These are phyloP conservation scores for Primulina eburnea DNA, from an alignment of 257 asterid species.

Conservation along the genomic window DNA sequence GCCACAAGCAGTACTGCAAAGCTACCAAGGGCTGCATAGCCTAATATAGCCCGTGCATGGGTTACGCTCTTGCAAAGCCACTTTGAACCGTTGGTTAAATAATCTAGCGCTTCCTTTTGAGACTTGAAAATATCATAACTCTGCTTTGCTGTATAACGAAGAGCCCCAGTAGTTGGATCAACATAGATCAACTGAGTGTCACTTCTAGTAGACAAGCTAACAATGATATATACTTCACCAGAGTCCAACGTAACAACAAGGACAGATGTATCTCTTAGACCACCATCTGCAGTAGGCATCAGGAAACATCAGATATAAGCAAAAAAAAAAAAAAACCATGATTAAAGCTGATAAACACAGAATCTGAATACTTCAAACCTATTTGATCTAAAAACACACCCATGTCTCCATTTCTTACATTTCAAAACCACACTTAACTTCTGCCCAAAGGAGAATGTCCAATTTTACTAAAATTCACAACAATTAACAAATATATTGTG, in stretches of 20 bases:
- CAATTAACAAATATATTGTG: not conserved
- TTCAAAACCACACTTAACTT: not conserved
- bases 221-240: conserved; percentile 79
- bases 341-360: not conserved
- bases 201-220: conserved; percentile 69
- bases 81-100: conserved; percentile 71
- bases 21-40: conserved; percentile 91
- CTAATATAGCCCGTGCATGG: conserved; percentile 81
- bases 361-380: conserved; percentile 1
- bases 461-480: too few species aligned
- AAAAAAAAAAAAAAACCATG: conserved; percentile 13
- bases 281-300: conserved; percentile 41
- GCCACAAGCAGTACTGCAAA: conserved; percentile 76
- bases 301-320: conserved; percentile 9
- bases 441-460: not conserved
- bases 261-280: conserved; percentile 71
- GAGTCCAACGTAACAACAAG: conserved; percentile 79
- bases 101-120: conserved; percentile 77
- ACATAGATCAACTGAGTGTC: conserved; percentile 94
- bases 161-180: conserved; percentile 95
- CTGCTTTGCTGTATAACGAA: conserved; percentile 54
- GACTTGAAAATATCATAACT: conserved; percentile 82
- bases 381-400: not conserved
- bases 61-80: conserved; percentile 62
- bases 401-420: not conserved